These are phyloP conservation scores for Rhizodiscina lignyota DNA, from an alignment of 495 filamentous ascomycete species.

Conservation along the genomic window DNA sequence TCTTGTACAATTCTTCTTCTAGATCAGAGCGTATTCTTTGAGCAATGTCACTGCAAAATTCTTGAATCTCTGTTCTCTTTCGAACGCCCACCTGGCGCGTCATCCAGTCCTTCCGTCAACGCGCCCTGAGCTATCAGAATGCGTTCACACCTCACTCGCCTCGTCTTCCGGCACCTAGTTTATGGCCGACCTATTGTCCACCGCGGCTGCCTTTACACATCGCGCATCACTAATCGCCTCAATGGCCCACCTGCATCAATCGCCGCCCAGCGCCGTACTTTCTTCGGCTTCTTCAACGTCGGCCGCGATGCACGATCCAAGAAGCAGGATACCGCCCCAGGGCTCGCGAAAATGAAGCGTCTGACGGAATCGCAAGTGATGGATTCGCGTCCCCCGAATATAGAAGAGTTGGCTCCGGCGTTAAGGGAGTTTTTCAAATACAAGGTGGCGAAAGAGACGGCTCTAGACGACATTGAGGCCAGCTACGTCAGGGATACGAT, in stretches of 20 bases:
- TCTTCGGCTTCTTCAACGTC: slow-evolving; percentile 43
- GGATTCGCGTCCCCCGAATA: slow-evolving; percentile 37
- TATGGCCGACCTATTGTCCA: slow-evolving; percentile 39
- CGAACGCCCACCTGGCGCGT: too few species aligned
- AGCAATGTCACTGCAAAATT: too few species aligned
- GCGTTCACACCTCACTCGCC: slow-evolving; percentile 68
- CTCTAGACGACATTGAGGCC: slow-evolving; percentile 51
- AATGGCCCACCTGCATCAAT: slow-evolving; percentile 5
- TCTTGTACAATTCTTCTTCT: too few species aligned
- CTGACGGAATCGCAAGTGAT: slow-evolving; percentile 28
- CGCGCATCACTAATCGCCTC: slow-evolving; percentile 9
- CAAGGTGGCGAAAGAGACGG: slow-evolving; percentile 28
- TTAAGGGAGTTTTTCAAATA: slow-evolving; percentile 46
- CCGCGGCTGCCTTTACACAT: slow-evolving; percentile 23
- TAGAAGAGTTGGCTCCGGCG: slow-evolving; percentile 40
- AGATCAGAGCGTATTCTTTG: too few species aligned
- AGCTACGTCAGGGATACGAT: slow-evolving; percentile 17
- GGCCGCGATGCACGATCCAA: slow-evolving; percentile 35
- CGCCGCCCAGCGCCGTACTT: slow-evolving; percentile 26
- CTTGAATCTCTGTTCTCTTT: too few species aligned
- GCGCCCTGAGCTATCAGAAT: slow-evolving; percentile 26
- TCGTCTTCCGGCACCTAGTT: slow-evolving; percentile 54
- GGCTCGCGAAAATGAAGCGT: slow-evolving; percentile 38
- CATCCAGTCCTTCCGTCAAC: too few species aligned
- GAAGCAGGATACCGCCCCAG: slow-evolving; percentile 40